These are phyloP conservation scores for Hippophae gyantsensis DNA, from an alignment of 306 rosid genomes.

Conservation along the genomic window DNA sequence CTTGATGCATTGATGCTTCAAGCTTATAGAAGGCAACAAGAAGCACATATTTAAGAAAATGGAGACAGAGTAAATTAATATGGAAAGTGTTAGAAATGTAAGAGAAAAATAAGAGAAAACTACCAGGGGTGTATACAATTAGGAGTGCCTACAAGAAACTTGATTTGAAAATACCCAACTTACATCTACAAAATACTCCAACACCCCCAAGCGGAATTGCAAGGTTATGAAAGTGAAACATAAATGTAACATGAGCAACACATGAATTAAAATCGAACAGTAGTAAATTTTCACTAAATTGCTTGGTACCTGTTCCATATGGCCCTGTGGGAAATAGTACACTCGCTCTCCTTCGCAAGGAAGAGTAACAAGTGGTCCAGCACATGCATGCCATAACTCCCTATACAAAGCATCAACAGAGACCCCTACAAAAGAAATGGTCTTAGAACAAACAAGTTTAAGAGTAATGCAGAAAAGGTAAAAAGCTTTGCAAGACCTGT, in stretches of 20 bases:
- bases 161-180: not conserved
- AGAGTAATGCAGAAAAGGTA: not conserved
- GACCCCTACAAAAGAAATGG: constrained; percentile 31
- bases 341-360: constrained; percentile 88
- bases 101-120: not conserved
- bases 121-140: no score
- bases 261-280: not conserved
- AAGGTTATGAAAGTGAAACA: not conserved
- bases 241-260: not conserved
- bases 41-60: not conserved
- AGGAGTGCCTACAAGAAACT: not conserved
- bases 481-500: not conserved
- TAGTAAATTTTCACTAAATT: not conserved
- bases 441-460: no score
- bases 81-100: not conserved
- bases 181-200: not conserved
- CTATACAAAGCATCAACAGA: constrained; percentile 67
- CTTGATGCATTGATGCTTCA: constrained; percentile 97
- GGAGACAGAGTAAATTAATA: constrained; percentile 3
- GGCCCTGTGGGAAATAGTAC: constrained; percentile 96
- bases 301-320: constrained; percentile 84
- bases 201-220: not conserved
- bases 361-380: constrained; percentile 96
- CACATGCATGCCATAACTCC: constrained; percentile 99
- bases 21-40: constrained; percentile 33